Conservation (phyloP, 2,329 filamentous ascomycete genomes). For the Penicillium sp. region DNA sequence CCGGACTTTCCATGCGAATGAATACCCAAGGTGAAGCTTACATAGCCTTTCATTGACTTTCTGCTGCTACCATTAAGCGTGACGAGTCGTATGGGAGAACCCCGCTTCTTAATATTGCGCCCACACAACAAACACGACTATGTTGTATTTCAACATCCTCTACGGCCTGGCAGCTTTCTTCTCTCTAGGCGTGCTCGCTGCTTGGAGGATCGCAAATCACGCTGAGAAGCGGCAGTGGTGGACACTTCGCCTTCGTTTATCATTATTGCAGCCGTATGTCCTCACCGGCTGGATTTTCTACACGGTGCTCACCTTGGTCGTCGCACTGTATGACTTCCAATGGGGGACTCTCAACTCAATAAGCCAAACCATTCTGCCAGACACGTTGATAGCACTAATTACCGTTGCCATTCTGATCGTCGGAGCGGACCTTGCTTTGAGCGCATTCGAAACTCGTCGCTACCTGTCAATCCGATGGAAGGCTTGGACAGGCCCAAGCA, state of each 20-base stretch:
- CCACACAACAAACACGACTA: not conserved
- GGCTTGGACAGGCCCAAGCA: not conserved
- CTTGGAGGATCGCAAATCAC: not conserved
- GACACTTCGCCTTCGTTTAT: not conserved
- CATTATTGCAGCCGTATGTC: not conserved
- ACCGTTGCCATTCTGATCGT: not conserved
- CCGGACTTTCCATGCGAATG: too few species aligned
- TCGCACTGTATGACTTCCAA: not conserved
- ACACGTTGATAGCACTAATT: not conserved
- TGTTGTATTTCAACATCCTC: not conserved
- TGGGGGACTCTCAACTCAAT: not conserved
- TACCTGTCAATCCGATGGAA: not conserved
- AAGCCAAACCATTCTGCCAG: not conserved
- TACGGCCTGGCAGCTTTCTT: not conserved
- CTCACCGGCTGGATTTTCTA: not conserved
- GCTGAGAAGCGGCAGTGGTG: not conserved
- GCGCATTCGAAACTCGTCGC: not conserved
- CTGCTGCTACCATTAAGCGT: too few species aligned
- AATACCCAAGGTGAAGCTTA: too few species aligned
- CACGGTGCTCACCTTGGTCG: not conserved
- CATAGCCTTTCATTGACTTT: too few species aligned
- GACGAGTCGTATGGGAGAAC: not conserved
- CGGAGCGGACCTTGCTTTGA: not conserved
- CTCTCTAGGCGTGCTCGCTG: not conserved
- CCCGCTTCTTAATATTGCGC: not conserved